A percentile compares a stretch with the other conserved stretches of the same genome.
Evolutionary conservation across 257 asterid species (phyloP).

Genomic region (Hygrophila difformis): DNA sequence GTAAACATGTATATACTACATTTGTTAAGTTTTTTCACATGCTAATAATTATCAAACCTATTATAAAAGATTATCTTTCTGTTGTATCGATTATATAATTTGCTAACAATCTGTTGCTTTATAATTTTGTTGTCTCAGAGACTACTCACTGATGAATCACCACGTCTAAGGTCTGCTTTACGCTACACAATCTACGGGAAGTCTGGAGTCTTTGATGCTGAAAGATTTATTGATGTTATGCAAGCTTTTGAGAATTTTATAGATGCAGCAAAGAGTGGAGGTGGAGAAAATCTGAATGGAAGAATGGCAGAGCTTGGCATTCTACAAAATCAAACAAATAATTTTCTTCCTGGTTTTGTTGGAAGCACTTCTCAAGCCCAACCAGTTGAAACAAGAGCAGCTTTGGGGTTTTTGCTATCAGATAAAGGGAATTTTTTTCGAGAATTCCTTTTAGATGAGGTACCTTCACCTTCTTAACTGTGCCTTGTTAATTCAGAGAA

Average conservation of each 20-base stretch:
- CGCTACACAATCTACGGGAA: conserved; percentile 94
- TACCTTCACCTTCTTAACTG: neutral
- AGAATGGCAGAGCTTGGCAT: conserved; percentile 98
- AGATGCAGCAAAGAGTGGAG: conserved; percentile 98
- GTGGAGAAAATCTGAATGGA: conserved; percentile 86
- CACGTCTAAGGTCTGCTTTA: conserved; percentile 77
- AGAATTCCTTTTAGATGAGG: conserved; percentile 95
- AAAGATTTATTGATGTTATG: conserved; percentile 96
- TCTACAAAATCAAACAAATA: conserved; percentile 45
- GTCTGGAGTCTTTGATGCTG: conserved; percentile 92
- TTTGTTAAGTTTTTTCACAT: too few species aligned
- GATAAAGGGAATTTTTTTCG: conserved; percentile 92
- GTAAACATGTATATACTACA: too few species aligned
- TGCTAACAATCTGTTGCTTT: conserved; percentile 5
- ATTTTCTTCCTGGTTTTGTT: conserved; percentile 32
- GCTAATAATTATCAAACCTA: too few species aligned
- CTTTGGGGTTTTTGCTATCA: conserved; percentile 77
- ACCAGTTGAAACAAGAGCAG: conserved; percentile 91
- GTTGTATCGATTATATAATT: too few species aligned
- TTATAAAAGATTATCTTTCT: too few species aligned
- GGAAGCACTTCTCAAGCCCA: conserved; percentile 38
- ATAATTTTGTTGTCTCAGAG: conserved; percentile 40
- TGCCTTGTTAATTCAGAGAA: too few species aligned
- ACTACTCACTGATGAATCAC: conserved; percentile 95
- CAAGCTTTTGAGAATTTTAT: conserved; percentile 97